phyloP scores from a whole-genome alignment of 106 monocot genomes.

The Iris macrosiphon region DNA sequence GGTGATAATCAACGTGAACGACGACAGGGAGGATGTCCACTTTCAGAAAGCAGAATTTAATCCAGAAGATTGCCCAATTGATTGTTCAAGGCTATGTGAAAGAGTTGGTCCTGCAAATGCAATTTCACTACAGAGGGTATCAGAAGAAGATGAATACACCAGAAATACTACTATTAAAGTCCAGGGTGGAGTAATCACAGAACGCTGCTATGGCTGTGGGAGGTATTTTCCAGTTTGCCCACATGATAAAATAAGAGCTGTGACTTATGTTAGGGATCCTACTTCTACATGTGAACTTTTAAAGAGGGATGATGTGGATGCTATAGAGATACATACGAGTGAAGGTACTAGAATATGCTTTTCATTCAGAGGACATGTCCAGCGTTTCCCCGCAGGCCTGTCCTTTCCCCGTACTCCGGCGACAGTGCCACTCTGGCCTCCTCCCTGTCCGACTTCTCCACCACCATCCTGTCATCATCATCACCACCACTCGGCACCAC shows the following conservation, averaged over 20 bases:
- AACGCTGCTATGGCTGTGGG: conserved; percentile 96
- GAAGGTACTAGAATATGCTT: too few species aligned
- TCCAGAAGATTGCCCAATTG: conserved; percentile 72
- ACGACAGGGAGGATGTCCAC: conserved; percentile 76
- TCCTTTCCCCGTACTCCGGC: too few species aligned
- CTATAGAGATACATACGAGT: too few species aligned
- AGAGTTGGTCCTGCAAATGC: conserved; percentile 83
- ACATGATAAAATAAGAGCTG: conserved; percentile 97
- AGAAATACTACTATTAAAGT: conserved; percentile 16
- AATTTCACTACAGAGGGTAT: conserved; percentile 38
- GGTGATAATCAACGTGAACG: conserved; percentile 96
- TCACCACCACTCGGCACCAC: too few species aligned
- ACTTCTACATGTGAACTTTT: too few species aligned
- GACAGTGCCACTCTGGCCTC: too few species aligned
- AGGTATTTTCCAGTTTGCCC: conserved; percentile 85
- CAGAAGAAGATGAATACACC: conserved; percentile 2
- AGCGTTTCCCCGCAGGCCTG: too few species aligned
- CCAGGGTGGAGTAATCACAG: conserved; percentile 83
- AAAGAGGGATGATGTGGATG: too few species aligned
- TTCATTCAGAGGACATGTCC: too few species aligned
- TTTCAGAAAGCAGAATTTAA: conserved; percentile 99
- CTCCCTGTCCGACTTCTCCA: too few species aligned
- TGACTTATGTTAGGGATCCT: too few species aligned
- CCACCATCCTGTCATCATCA: too few species aligned
- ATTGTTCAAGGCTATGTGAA: conserved; percentile 85